A percentile compares a stretch with the other conserved stretches of the same genome.
Evolutionary conservation across 2,329 filamentous ascomycete species (phyloP).

Genomic region (Ilyonectria sp.): DNA sequence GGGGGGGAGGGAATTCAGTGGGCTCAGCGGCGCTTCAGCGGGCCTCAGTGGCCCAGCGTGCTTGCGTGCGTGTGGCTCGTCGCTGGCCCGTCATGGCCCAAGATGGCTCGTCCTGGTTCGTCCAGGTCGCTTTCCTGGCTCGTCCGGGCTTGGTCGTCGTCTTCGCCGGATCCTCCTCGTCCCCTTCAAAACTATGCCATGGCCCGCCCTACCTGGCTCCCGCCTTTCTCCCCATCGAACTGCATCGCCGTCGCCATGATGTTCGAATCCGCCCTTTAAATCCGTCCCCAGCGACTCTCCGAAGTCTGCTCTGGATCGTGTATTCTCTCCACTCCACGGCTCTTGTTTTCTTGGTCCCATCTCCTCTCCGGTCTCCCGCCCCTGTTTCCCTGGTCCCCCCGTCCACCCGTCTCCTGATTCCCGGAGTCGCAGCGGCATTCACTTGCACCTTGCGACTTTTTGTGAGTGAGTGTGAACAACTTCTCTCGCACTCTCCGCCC

Average conservation of each 20-base stretch:
- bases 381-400: slow-evolving; percentile 14
- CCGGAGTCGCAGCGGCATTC: slow-evolving; percentile 63
- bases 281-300: slow-evolving; percentile 65
- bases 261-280: slow-evolving; percentile 68
- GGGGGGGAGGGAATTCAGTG: slow-evolving; percentile 18
- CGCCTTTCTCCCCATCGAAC: slow-evolving; percentile 64
- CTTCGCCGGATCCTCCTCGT: slow-evolving; percentile 25
- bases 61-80: slow-evolving; percentile 31
- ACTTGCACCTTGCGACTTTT: slow-evolving; percentile 64
- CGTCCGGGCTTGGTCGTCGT: slow-evolving; percentile 24
- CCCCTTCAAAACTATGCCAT: slow-evolving; percentile 56
- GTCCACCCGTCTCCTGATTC: slow-evolving; percentile 34
- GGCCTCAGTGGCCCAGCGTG: slow-evolving; percentile 30
- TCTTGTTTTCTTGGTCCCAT: slow-evolving; percentile 49
- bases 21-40: slow-evolving; percentile 31
- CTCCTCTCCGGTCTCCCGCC: slow-evolving; percentile 40
- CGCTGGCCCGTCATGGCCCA: slow-evolving; percentile 20
- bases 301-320: slow-evolving; percentile 67
- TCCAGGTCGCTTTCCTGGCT: slow-evolving; percentile 28
- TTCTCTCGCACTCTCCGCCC: slow-evolving; percentile 30
- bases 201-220: slow-evolving; percentile 49
- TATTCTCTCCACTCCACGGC: slow-evolving; percentile 58
- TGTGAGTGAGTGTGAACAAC: slow-evolving; percentile 27
- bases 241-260: slow-evolving; percentile 65
- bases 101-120: slow-evolving; percentile 37